Evolutionary conservation across 768 basidiomycete genomes (phyloP), one percentile per base, ranked within the genome.

Genomic region (Russula sp.): DNA sequence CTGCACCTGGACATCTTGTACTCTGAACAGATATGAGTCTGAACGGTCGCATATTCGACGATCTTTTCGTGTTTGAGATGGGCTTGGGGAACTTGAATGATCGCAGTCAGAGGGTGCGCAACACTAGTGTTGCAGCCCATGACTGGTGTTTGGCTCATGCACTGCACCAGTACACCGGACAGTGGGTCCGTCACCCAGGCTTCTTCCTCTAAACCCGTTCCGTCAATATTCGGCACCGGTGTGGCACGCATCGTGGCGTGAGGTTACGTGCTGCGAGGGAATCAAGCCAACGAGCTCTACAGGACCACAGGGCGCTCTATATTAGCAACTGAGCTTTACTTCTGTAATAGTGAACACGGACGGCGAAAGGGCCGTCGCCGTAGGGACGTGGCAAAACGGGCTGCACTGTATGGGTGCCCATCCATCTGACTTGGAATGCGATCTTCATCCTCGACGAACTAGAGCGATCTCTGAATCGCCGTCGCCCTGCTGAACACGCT

Each of bases 81-180:
- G 95, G 96, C 38, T 93, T 90, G 45, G 94, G 96, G 16, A 98
- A 98, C 71, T 70, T 95, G 66, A 95, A 95, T 63, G 93, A 95
- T 68, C 85, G 92, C 14, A 87, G 85, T 57, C 90, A 92, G 73
- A 87, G 81, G 80, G 86, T 81, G 62, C 42, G 72, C 42, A 5
- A 22, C 34, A 8, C 9, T 13, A 42, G 4, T 25, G n/a, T 34
- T 53, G 8, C 10, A 5, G 41, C 32, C 35, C 64, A 42, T 0
- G 25, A 35, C 7, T 32, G 22, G 8, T 11, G 18, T 32, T 47
- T 22, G 48, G 29, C 62, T 65, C 50, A 68, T 13, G 35, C 39
- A 10, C 9, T 65, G 91, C 90, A 7, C 74, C 97, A 8, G 85
- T 98, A 75, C 72, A n/a, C 85, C 81, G 3, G 82, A 73, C 29